Base-by-base conservation (phyloP, 768 basidiomycete genomes). In the Mycena floridula region DNA sequence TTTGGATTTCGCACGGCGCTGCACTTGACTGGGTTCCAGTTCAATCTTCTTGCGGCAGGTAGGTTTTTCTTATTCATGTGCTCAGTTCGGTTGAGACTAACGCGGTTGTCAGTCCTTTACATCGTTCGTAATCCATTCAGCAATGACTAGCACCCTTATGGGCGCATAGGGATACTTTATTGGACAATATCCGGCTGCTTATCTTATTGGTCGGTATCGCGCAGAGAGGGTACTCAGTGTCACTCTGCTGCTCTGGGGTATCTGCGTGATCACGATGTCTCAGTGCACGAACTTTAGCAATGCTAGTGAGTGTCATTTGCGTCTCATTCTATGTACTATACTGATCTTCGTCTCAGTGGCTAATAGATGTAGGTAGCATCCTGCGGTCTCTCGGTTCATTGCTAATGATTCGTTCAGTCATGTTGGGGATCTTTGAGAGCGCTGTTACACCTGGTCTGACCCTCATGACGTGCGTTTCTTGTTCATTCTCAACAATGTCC, bases 241-340 rank as follows among this genome's bases (percentile, higher is more conserved):
- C 32, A 47, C 47, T 6, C 35, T 54, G 20, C 51, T 52, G 27
- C 46, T 54, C 45, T 54, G 53, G 53, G 53, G 50, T 9, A 45
- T 54, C 15, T 49, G 48, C 38, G 50, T 54, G 12, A 25, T 54
- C 25, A 54, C 53, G 0, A 54, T 47, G 48, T 13, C 47, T 2
- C 47, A 50, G 50, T 54, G 53, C 46, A 54, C 45, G 15, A 52
- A 52, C 39, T 54, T 54, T 40, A 39, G 37, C 9, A 52, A 50
- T 7, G 53, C 53, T 8, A 54, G 32, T 54, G 50, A 42, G 51
- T 41, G 50, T 49, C 37, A 47, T 48, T 3, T 54, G n/a, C n/a
- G n/a, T n/a, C n/a, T n/a, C n/a, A n/a, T n/a, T 35, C 3, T 13
- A 35, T 7, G 13, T 18, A 3, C 32, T 7, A 35, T 15, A 15